Conservation (phyloP, 257 asterid species). For the Ilex asprella region DNA sequence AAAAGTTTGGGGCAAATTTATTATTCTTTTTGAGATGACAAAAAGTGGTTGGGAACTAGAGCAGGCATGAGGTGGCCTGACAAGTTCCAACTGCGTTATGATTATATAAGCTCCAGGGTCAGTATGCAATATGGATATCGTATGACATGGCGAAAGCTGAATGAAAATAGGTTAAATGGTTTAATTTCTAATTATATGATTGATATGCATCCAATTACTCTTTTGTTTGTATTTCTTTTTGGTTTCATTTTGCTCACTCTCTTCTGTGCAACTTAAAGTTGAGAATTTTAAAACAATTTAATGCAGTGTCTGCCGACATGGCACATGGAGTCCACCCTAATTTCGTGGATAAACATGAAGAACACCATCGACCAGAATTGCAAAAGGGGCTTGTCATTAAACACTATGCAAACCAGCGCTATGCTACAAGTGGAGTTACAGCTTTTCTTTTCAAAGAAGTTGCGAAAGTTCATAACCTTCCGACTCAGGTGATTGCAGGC, state of each 20-base stretch:
- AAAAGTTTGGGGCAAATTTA: too few species aligned
- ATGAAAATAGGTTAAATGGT: too few species aligned
- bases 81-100: too few species aligned
- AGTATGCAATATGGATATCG: too few species aligned
- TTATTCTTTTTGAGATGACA: too few species aligned
- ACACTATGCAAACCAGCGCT: slow-evolving; percentile 95
- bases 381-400: slow-evolving; percentile 95
- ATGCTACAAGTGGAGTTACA: slow-evolving; percentile 98
- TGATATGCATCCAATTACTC: neutral
- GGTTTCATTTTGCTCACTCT: slow-evolving; percentile 4
- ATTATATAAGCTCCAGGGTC: too few species aligned
- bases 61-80: too few species aligned
- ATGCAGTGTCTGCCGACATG: slow-evolving; percentile 98
- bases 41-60: too few species aligned
- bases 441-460: slow-evolving; percentile 94
- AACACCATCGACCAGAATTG: slow-evolving; percentile 83
- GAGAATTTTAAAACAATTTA: slow-evolving; percentile 13
- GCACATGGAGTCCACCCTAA: slow-evolving; percentile 99
- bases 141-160: too few species aligned
- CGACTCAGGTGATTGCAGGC: slow-evolving; percentile 62
- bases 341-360: slow-evolving; percentile 84
- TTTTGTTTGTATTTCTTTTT: neutral
- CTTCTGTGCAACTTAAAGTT: slow-evolving; percentile 3
- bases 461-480: slow-evolving; percentile 72
- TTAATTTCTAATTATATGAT: neutral